Percentiles rank a stretch among this genome's conserved stretches.
Conservation (phyloP, 1,284 basidiomycete species). For the Papiliotrema laurentii region DNA sequence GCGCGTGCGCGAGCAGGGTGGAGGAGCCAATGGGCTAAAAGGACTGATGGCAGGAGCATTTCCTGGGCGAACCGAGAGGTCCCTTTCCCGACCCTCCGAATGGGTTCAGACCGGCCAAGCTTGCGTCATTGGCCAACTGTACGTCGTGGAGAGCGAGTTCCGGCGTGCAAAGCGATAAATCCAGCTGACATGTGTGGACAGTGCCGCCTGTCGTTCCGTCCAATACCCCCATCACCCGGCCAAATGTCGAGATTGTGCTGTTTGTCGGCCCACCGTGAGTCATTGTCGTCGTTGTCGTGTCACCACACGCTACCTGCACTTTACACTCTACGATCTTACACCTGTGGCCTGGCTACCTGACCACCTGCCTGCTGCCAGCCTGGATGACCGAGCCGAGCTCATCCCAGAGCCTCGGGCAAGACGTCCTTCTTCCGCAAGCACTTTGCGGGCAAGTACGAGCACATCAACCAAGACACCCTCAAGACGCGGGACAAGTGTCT, state of each 20-base stretch:
- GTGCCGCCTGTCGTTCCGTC: constrained; percentile 62
- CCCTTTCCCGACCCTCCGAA: constrained; percentile 32
- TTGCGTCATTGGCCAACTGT: constrained; percentile 21
- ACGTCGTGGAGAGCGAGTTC: too few relatives aligned
- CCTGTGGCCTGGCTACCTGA: too few relatives aligned
- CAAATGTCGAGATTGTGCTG: constrained; percentile 59
- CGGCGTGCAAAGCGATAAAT: too few relatives aligned
- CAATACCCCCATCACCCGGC: constrained; percentile 58
- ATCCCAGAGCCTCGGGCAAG: constrained; percentile 66
- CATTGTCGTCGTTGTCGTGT: neutral
- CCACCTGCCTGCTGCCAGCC: neutral
- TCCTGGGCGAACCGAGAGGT: constrained; percentile 56
- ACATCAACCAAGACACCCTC: constrained; percentile 82
- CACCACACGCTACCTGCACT: too few relatives aligned
- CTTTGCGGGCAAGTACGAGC: constrained; percentile 68
- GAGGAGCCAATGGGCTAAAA: too few relatives aligned
- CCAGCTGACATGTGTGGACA: constrained; percentile 14
- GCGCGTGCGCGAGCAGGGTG: too few relatives aligned
- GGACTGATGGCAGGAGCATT: constrained; percentile 55
- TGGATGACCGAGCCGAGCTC: neutral
- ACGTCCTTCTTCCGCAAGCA: constrained; percentile 68
- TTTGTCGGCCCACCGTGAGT: constrained; percentile 75
- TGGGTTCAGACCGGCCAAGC: constrained; percentile 33
- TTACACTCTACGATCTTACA: too few relatives aligned
- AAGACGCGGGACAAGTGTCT: constrained; percentile 67